Evolutionary conservation across 306 rosid genomes (phyloP), one percentile per base, ranked within the genome.

Genomic region (Lotus japonicus): DNA sequence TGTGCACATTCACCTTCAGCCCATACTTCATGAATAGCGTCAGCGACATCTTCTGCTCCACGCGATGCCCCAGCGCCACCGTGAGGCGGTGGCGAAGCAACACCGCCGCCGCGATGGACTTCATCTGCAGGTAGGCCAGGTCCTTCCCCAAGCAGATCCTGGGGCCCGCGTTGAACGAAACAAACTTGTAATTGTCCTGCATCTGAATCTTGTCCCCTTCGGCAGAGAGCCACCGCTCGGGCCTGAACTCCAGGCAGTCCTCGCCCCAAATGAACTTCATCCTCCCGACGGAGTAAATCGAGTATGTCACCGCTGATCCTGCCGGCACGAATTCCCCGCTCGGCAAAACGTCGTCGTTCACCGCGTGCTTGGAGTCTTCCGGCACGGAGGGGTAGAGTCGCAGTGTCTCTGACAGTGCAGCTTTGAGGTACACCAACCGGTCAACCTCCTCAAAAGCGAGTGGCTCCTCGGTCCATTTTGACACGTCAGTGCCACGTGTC

Each of bases 1-100:
- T 87, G 13, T 44, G 83, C 68, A 92, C 84, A 9, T 85, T 72
- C 50, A 92, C 90, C 81, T 1, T 83, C 3, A 92, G 84, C 0
- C 98, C 98, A 57, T 92, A 73, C 81, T 92, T 92, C 98, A 92
- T 90, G 87, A 92, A 92, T 74, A 92, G 78, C 1, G 98, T 90
- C 48, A 92, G 68, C 0, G 98, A 92, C 94, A 92, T 92, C 83
- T 92, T 92, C 35, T 92, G 98, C 87, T 88, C 98, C 21, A 92
- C 97, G 0, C 65, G 77, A 81, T 90, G 97, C 8, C 97, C 97
- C 0, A 75, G 72, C 0, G 58, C 86, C 52, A 92, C 67, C 4
- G 74, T 1, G 2, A 92, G 84, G 13, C 86, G 83, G 66, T 92
- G 98, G 57, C 97, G 84, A 6, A 92, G 56, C 15, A 92, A 48